Base-by-base conservation (phyloP, 441 rosid species). In the Aleurites moluccanus region DNA sequence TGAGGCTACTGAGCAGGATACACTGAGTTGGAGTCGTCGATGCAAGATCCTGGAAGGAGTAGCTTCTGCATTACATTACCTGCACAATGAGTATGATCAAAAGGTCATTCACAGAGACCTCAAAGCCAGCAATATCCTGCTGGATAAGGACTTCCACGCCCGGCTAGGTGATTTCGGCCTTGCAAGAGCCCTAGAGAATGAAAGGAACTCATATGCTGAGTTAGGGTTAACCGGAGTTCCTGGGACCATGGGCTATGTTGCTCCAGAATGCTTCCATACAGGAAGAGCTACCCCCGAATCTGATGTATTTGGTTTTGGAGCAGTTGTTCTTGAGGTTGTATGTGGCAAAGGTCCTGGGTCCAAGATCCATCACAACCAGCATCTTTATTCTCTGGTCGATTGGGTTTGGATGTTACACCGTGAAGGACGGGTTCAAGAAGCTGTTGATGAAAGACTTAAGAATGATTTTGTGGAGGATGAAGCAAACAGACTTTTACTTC, bases 21-120 rank as follows among this genome's bases (percentile, higher is more conserved):
- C 80, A 1, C 73, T 86, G 11, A 70, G 76, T 30, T 88, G 90
- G 90, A 75, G 15, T 33, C 84, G 28, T 9, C 80, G 92, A 40
- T 53, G 50, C 78, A 88, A 82, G 72, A 78, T 85, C 65, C 59
- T 86, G 0, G 27, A 84, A 5, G 92, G 88, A n/a, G 81, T 84
- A 47, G 89, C 89, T 7, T 85, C 85, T 6, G 92, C 92, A 40
- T 69, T 88, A 23, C 83, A 87, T 70, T 88, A 85, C 84, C 77
- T 88, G 55, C 92, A 87, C 73, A 69, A 82, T 57, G 92, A 88
- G 76, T 87, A 80, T 57, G 88, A 87, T 53, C 87, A 88, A 62
- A 83, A 74, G 70, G 90, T 88, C 65, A 83, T 88, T 44, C 92
- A 88, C 59, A 78, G 90, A n/a, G 89, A 87, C 80, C 86, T 88